Conservation (phyloP, 2,329 filamentous ascomycete species). For the Neopestalotiopsis rosae region DNA sequence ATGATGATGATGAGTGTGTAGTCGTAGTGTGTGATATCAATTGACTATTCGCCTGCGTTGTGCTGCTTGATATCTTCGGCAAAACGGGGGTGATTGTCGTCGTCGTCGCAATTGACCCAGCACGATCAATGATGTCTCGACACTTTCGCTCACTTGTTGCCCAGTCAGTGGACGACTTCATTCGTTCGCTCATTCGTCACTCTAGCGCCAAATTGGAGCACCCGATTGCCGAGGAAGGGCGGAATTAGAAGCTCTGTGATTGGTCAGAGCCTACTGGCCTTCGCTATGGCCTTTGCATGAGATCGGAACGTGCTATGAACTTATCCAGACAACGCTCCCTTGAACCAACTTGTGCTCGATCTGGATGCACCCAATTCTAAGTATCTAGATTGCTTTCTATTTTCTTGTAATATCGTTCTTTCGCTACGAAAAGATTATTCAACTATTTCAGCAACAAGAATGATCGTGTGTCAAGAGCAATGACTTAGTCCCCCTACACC, state of each 20-base stretch:
- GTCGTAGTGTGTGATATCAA: not conserved
- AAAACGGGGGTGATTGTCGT: not conserved
- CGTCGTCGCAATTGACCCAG: not conserved
- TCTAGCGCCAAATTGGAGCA: slow-evolving; percentile 15
- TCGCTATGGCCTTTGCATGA: not conserved
- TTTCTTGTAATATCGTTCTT: too few relatives aligned
- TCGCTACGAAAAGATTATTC: too few relatives aligned
- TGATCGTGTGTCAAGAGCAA: too few relatives aligned
- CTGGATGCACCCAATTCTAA: too few relatives aligned
- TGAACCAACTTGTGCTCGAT: too few relatives aligned
- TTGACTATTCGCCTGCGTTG: not conserved
- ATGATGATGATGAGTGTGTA: slow-evolving; percentile 38
- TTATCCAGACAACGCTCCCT: too few relatives aligned
- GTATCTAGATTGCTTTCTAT: too few relatives aligned
- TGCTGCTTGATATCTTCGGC: slow-evolving; percentile 18
- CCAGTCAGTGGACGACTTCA: not conserved
- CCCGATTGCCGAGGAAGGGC: slow-evolving; percentile 18
- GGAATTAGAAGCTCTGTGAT: slow-evolving; percentile 18
- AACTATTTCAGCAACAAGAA: too few relatives aligned
- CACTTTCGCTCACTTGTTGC: not conserved
- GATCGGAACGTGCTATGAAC: too few relatives aligned
- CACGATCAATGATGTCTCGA: slow-evolving; percentile 10
- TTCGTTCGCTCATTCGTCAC: not conserved
- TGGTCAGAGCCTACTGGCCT: not conserved
- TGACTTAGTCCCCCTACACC: not conserved